Percentiles rank a stretch among this genome's conserved stretches.
Conservation (phyloP, 805 yeast species). For the Starmerella scarabaei region DNA sequence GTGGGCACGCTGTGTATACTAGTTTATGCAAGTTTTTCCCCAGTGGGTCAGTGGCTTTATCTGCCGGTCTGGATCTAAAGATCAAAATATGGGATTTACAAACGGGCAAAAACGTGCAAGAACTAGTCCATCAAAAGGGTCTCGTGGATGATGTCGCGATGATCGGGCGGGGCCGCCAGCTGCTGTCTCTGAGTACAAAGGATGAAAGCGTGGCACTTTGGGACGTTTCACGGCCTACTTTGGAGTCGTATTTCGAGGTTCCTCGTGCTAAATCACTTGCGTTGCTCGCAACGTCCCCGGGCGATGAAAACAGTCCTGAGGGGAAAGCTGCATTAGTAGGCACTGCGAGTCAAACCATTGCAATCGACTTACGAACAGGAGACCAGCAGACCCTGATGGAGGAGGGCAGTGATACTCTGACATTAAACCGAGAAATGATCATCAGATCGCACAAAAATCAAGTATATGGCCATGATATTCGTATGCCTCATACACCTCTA, state of each 20-base stretch:
- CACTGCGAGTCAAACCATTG: slow-evolving; percentile 25
- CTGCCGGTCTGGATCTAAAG: slow-evolving; percentile 46
- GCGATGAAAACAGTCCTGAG: slow-evolving; percentile 23
- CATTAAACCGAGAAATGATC: neutral
- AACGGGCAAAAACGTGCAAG: slow-evolving; percentile 34
- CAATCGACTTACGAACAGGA: slow-evolving; percentile 5
- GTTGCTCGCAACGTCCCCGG: slow-evolving; percentile 1
- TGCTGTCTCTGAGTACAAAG: slow-evolving; percentile 37
- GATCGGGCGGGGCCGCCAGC: slow-evolving; percentile 55
- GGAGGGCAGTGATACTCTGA: neutral
- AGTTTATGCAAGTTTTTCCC: slow-evolving; percentile 42
- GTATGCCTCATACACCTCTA: slow-evolving; percentile 2
- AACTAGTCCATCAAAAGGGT: slow-evolving; percentile 38
- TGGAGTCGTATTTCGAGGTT: slow-evolving; percentile 33
- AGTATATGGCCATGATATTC: slow-evolving; percentile 1
- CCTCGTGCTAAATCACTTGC: slow-evolving; percentile 21
- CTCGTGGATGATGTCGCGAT: slow-evolving; percentile 38
- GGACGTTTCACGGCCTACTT: slow-evolving; percentile 52
- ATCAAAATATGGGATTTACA: slow-evolving; percentile 48
- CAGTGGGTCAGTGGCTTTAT: slow-evolving; percentile 46
- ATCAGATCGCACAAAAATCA: neutral
- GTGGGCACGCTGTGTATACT: slow-evolving; percentile 43
- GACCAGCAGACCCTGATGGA: neutral
- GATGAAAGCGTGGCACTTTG: slow-evolving; percentile 41
- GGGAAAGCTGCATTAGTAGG: slow-evolving; percentile 30